Conservation (phyloP, 1,284 basidiomycete species). For the Tilletiaria anomala region DNA sequence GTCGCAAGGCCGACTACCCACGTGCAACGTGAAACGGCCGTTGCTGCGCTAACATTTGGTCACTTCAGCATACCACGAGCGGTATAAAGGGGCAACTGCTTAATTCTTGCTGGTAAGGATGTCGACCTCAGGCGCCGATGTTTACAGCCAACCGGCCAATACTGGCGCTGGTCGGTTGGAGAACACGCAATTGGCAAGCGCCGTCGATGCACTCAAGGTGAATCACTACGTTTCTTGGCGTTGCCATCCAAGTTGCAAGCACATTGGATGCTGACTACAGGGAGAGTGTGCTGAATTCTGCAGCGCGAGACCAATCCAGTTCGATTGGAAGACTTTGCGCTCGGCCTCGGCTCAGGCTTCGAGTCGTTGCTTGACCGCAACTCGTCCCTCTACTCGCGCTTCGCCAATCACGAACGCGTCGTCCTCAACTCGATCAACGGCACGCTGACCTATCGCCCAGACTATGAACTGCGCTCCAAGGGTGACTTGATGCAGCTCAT, state of each 20-base stretch:
- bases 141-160: too few species aligned
- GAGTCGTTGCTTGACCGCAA: constrained; percentile 1
- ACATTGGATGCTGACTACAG: background rate
- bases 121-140: too few species aligned
- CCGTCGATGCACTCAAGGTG: constrained; percentile 60
- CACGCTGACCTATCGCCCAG: constrained; percentile 62
- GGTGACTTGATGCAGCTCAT: constrained; percentile 65
- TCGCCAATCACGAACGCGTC: constrained; percentile 4
- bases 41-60: too few species aligned
- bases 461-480: constrained; percentile 70
- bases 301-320: constrained; percentile 62
- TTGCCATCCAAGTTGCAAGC: background rate
- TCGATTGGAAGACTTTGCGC: constrained; percentile 67
- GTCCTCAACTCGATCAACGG: constrained; percentile 54
- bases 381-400: background rate
- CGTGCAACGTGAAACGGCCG: too few species aligned
- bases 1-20: too few species aligned
- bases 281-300: background rate
- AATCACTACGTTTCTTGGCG: constrained; percentile 2
- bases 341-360: constrained; percentile 36
- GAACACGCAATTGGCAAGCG: constrained; percentile 72
- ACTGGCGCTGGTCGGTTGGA: too few species aligned
- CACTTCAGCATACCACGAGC: too few species aligned
- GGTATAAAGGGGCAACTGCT: too few species aligned
- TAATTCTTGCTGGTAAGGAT: too few species aligned